Percentiles rank a stretch among this genome's conserved stretches.
Evolutionary conservation across 352 stramenopile species (phyloP).

Genomic region (Albugo candida): DNA sequence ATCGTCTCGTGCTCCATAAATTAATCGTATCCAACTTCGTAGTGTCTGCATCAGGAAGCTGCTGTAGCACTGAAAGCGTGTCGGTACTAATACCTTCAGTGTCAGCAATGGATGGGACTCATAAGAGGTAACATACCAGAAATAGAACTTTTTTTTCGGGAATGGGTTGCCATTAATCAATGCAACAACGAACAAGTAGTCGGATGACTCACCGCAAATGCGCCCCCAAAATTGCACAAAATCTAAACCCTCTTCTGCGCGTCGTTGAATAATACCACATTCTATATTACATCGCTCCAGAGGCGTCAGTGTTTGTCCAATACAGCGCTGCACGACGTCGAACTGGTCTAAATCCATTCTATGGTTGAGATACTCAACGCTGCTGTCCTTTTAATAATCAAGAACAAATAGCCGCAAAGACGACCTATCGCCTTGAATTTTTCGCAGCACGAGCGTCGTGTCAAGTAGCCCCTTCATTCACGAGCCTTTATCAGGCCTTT

Average conservation of each 20-base stretch:
- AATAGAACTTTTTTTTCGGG: conserved; percentile 75
- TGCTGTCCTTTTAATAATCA: too few species aligned
- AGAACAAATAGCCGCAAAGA: too few species aligned
- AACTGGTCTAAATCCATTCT: conserved; percentile 59
- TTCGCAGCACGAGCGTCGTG: too few species aligned
- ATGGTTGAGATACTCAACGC: background rate
- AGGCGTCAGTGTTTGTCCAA: conserved; percentile 42
- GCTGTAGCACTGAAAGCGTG: conserved; percentile 49
- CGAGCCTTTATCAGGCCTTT: too few species aligned
- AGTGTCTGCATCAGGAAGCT: conserved; percentile 26
- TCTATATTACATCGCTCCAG: conserved; percentile 65
- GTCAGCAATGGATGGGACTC: background rate
- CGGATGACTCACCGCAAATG: conserved; percentile 29
- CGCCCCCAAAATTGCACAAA: conserved; percentile 60
- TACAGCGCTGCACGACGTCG: conserved; percentile 42
- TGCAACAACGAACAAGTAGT: conserved; percentile 49
- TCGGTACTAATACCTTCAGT: conserved; percentile 24
- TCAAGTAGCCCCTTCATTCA: too few species aligned
- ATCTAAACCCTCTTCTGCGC: conserved; percentile 31
- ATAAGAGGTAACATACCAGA: conserved; percentile 20
- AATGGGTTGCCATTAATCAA: conserved; percentile 34
- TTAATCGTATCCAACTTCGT: background rate
- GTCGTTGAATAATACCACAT: conserved; percentile 45
- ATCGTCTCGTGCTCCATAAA: conserved; percentile 34
- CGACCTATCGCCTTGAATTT: too few species aligned